Evolutionary conservation across 495 filamentous ascomycete species (phyloP).

Genomic region (Podospora appendiculata): DNA sequence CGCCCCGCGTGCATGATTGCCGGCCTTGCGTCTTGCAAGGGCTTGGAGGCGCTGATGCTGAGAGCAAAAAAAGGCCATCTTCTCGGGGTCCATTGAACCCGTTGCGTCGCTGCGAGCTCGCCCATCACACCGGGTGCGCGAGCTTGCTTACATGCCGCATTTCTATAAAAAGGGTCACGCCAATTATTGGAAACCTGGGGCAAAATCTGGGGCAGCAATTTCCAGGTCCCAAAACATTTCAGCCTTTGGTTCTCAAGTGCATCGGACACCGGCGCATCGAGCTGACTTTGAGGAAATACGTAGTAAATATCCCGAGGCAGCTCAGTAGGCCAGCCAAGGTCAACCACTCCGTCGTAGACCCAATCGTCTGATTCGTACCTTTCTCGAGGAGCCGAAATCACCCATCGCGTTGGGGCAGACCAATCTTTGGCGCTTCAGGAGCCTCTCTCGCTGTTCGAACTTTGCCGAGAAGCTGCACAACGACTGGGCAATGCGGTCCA

Average conservation of each 20-base stretch:
- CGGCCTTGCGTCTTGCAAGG: background rate
- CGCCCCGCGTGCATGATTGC: slow-evolving; percentile 6
- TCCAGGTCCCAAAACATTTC: slow-evolving; percentile 7
- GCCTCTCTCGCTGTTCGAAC: background rate
- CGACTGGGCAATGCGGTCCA: slow-evolving; percentile 3
- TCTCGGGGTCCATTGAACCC: too few relatives aligned
- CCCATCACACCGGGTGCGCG: too few relatives aligned
- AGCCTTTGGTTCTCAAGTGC: slow-evolving; percentile 1
- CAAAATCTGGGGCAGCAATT: slow-evolving; percentile 5
- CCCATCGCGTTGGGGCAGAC: background rate
- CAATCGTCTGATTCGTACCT: too few relatives aligned
- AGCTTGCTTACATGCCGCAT: too few relatives aligned
- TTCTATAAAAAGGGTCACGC: too few relatives aligned
- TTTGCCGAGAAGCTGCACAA: background rate
- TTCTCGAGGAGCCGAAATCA: background rate
- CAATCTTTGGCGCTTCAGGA: background rate
- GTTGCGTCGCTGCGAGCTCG: too few relatives aligned
- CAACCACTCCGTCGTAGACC: too few relatives aligned
- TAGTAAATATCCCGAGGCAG: too few relatives aligned
- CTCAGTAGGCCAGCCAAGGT: background rate
- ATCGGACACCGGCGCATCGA: background rate
- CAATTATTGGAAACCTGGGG: background rate
- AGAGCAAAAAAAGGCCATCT: too few relatives aligned
- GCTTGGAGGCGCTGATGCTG: slow-evolving; percentile 2
- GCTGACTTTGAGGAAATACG: too few relatives aligned